Base-by-base conservation (phyloP, 345 rosid species). In the Arabis alpina region DNA sequence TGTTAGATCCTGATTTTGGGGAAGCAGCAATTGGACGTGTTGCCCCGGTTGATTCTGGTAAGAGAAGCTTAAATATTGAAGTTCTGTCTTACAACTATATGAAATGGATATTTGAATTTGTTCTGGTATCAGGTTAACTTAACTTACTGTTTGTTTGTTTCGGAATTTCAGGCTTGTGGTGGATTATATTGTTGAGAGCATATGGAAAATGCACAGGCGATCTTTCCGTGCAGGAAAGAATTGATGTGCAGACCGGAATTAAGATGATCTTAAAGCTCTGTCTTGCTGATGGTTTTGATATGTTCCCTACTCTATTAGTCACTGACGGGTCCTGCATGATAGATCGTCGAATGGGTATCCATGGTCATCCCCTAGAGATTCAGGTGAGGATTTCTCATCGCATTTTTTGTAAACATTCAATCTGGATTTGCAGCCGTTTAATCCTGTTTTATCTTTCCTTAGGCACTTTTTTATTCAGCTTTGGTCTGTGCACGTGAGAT, bases 271-370 rank as follows among this genome's bases (percentile, higher is more conserved):
- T 93, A 58, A 90, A 81, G 81, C 80, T 93, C 3, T 93, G 97
- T 79, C 91, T 93, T 52, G 96, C 98, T 66, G 98, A 93, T 85
- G 96, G 97, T 68, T 93, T 93, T 58, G 97, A 93, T 63, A 93
- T 93, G 98, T 93, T 90, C 50, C 97, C 98, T 14, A 90, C 98
- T 70, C 57, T 93, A 63, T 73, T 93, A 82, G 98, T 91, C 50
- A 93, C 98, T 3, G 98, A 93, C 86, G 98, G 97, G 15, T 90
- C 98, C 47, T 93, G 98, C 83, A 93, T 93, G 98, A 91, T 93
- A 76, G 98, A 93, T 71, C 97, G 98, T 42, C 90, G 96, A 36
- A 93, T 93, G 97, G 98, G 97, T 70, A 93, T 93, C 79, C 97
- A 93, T 77, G 98, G 98, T 54, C 97, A 93, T 70, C 97, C 98